Percentiles rank a stretch among this genome's conserved stretches.
These are phyloP conservation scores for Mrakia frigida DNA, from an alignment of 768 basidiomycete genomes.

Conservation along the genomic window DNA sequence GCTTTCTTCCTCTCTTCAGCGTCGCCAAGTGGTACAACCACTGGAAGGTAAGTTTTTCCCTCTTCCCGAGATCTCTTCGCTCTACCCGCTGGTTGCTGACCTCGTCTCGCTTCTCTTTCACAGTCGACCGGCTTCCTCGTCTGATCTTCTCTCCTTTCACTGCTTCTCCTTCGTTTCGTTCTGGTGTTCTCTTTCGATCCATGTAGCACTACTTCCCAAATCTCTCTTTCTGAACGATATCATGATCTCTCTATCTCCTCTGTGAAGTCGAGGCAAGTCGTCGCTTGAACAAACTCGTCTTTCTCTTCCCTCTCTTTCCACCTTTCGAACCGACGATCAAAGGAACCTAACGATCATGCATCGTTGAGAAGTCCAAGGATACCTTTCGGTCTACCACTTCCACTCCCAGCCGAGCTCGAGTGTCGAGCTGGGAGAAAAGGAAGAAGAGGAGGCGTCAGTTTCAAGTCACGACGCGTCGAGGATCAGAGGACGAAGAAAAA, in stretches of 20 bases:
- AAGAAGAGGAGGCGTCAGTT: not conserved
- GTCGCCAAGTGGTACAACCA: not conserved
- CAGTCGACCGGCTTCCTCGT: not conserved
- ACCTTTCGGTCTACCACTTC: not conserved
- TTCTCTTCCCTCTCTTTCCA: no score
- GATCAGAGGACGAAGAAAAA: not conserved
- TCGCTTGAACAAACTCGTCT: no score
- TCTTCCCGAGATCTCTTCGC: no score
- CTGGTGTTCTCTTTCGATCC: not conserved
- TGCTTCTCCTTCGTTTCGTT: not conserved
- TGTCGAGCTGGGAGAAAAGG: not conserved
- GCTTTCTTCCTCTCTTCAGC: not conserved
- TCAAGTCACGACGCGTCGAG: not conserved
- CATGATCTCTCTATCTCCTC: no score
- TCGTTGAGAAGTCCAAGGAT: conserved; percentile 1
- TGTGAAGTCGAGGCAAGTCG: no score
- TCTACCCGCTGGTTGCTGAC: not conserved
- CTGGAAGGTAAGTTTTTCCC: not conserved
- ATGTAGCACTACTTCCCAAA: not conserved
- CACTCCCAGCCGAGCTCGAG: not conserved
- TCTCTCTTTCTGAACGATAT: no score
- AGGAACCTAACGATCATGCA: no score
- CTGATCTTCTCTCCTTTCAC: not conserved
- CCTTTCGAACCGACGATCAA: no score
- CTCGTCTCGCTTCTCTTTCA: not conserved